A percentile compares a stretch with the other conserved stretches of the same genome.
These are phyloP conservation scores for Meyerozyma sp. DNA, from an alignment of 1,139 yeast species.

Conservation along the genomic window DNA sequence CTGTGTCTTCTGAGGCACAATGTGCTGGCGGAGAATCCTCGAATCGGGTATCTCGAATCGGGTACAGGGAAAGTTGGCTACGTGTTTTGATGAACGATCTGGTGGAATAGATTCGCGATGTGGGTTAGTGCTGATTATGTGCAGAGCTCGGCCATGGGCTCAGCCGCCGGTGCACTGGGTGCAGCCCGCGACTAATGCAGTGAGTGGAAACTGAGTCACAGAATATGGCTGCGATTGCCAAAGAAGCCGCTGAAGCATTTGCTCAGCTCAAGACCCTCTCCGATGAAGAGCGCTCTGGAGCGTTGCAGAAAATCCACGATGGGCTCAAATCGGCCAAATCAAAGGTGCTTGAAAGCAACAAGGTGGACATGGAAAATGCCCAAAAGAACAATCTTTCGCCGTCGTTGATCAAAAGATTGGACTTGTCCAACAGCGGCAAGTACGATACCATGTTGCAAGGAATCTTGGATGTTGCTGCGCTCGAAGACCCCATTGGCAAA, in stretches of 20 bases:
- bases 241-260: conserved; percentile 72
- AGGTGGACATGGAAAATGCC: conserved; percentile 71
- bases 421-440: conserved; percentile 74
- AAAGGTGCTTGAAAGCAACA: conserved; percentile 66
- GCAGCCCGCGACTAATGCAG: background rate
- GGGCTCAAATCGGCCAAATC: conserved; percentile 55
- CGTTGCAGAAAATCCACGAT: conserved; percentile 68
- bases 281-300: conserved; percentile 67
- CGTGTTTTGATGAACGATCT: background rate
- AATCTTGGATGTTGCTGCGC: conserved; percentile 78
- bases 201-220: background rate
- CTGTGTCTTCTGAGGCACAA: background rate
- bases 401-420: conserved; percentile 77
- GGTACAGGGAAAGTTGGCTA: background rate
- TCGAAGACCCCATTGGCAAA: conserved; percentile 89
- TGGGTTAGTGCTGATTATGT: background rate
- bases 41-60: background rate
- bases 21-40: background rate
- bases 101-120: background rate
- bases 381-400: conserved; percentile 49
- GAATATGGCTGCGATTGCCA: conserved; percentile 63
- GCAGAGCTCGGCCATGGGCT: background rate
- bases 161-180: background rate
- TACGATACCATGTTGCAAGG: conserved; percentile 95
- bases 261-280: conserved; percentile 72